Evolutionary conservation across 805 yeast species (phyloP).

Genomic region (Myxozyma mucilagina): DNA sequence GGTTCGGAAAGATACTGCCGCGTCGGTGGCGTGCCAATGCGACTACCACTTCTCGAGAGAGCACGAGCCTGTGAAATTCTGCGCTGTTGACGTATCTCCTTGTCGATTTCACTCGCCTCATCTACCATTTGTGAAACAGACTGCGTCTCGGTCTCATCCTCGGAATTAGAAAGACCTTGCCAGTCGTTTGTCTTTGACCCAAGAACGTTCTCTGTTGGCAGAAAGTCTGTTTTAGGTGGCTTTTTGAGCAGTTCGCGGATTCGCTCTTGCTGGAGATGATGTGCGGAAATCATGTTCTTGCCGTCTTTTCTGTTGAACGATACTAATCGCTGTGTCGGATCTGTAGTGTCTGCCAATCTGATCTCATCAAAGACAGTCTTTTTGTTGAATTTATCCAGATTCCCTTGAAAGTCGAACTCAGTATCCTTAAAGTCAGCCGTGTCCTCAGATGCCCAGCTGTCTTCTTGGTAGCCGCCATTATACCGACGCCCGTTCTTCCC

Average conservation of each 20-base stretch:
- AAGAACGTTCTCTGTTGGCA: conserved; percentile 29
- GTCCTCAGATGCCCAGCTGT: conserved; percentile 37
- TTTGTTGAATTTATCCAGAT: conserved; percentile 80
- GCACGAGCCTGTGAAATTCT: conserved; percentile 17
- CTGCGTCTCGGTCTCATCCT: conserved; percentile 5
- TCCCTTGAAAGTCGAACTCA: conserved; percentile 87
- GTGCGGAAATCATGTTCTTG: conserved; percentile 12
- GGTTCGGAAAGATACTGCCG: conserved; percentile 5
- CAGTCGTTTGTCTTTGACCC: conserved; percentile 12
- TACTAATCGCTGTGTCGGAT: conserved; percentile 64
- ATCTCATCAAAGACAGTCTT: conserved; percentile 75
- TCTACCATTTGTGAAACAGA: conserved; percentile 6
- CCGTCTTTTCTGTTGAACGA: conserved; percentile 59
- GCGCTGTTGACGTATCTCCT: conserved; percentile 19
- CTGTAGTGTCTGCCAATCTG: conserved; percentile 53
- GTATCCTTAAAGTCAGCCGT: conserved; percentile 49
- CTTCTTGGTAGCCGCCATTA: conserved; percentile 33
- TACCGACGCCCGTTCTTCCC: conserved; percentile 21
- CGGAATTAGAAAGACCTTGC: conserved; percentile 16
- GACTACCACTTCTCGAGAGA: conserved; percentile 10
- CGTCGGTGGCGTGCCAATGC: conserved; percentile 15
- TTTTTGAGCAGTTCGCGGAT: conserved; percentile 13
- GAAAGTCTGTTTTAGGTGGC: conserved; percentile 21
- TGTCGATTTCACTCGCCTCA: conserved; percentile 24
- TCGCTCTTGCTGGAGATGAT: conserved; percentile 28